Evolutionary conservation across 164 flowering plant genomes (phyloP), one percentile per base, ranked within the genome.

Genomic region (Aristolochia contorta): DNA sequence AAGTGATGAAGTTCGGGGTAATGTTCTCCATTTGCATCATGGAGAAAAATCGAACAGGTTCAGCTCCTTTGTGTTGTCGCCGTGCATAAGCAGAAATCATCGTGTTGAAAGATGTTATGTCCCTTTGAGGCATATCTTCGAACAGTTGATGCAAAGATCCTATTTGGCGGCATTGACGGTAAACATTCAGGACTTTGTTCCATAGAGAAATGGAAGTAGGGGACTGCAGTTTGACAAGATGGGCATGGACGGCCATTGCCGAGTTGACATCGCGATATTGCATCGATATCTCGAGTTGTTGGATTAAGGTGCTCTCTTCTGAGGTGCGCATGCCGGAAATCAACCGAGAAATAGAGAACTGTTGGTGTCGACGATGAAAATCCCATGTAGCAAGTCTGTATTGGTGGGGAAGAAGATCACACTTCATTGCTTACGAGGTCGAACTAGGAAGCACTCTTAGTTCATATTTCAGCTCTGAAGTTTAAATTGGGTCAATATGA

Each of bases 141-240:
- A 74, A 71, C 65, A 64, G 53, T 18, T 30, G 63, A 32, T 23
- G 59, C 16, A 50, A 23, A 19, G 6, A 25, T 6, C 13, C 56
- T 50, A 61, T 48, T 24, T 55, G 51, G 21, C 63, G 52, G 18
- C 45, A 20, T 37, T 67, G 60, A 30, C 64, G 32, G 56, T 67
- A 67, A 14, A 74, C 20, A 32, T 45, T 47, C 30, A 74, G 69
- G 16, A 71, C 23, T 20, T 65, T 67, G 56, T 74, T 74, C 77
- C 77, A 74, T 2, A 68, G 54, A 23, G 74, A 70, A n/a, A 71
- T 25, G 22, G 21, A 55, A 13, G 67, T 53, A 50, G 19, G 22
- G 12, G 60, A 51, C 12, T 46, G 45, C 46, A 67, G 24, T 64
- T 70, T 74, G 60, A 74, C 30, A 47, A 74, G 69, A 15, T 67